These are phyloP conservation scores for Aspergillus wentii DNA, from an alignment of 495 filamentous ascomycete genomes.

Conservation along the genomic window DNA sequence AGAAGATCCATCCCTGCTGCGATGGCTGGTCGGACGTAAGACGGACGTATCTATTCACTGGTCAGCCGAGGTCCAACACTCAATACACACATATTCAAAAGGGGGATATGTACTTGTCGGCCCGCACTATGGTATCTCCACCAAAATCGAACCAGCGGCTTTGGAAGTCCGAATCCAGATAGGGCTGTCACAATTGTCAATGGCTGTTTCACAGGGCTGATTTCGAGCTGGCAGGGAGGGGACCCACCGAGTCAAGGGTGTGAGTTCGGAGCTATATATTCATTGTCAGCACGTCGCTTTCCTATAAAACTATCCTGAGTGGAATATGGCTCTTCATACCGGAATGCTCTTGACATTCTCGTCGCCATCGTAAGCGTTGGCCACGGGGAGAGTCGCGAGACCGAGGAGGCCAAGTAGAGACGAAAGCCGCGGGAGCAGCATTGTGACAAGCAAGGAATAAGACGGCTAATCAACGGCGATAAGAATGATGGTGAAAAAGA, in stretches of 20 bases:
- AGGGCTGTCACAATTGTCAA: constrained; percentile 62
- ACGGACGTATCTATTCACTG: constrained; percentile 69
- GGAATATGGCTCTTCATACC: constrained; percentile 24
- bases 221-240: constrained; percentile 1
- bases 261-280: constrained; percentile 66
- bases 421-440: constrained; percentile 37
- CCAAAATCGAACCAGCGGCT: constrained; percentile 99
- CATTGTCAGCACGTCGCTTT: constrained; percentile 12
- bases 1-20: constrained; percentile 89
- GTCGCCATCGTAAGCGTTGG: constrained; percentile 29
- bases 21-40: constrained; percentile 86
- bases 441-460: constrained; percentile 9
- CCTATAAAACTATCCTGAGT: background rate
- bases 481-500: background rate
- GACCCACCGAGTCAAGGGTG: constrained; percentile 54
- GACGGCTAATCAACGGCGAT: background rate
- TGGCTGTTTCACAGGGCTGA: constrained; percentile 3
- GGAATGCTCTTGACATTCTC: constrained; percentile 54
- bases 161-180: constrained; percentile 96
- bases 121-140: constrained; percentile 87
- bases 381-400: constrained; percentile 24
- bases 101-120: constrained; percentile 64
- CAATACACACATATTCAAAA: constrained; percentile 2
- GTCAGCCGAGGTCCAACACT: constrained; percentile 1
- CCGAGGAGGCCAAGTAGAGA: constrained; percentile 35